Base-by-base conservation (phyloP, 2,329 filamentous ascomycete species). In the Colletotrichum tropicicola region DNA sequence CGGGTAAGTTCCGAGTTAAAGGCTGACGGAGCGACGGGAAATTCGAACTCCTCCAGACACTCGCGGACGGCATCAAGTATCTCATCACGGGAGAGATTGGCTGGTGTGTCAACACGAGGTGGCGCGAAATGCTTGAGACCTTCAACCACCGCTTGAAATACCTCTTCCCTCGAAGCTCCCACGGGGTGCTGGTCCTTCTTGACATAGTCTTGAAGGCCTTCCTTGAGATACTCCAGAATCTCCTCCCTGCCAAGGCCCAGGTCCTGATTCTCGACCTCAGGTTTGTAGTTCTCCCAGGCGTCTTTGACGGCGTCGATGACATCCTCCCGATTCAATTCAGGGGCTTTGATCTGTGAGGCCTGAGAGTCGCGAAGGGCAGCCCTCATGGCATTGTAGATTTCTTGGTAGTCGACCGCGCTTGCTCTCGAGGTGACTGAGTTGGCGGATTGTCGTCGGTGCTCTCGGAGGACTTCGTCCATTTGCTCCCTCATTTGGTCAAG, bases 211-310 rank as follows among this genome's bases (percentile, higher is more conserved):
- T 92, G 89, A 0, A 98, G 85, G 1, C 95, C 95, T 79, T 98
- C 91, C 70, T 92, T 90, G 25, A 98, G 84, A 69, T 94, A 97
- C 39, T 91, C 89, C 13, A 98, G 83, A 49, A 98, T 92, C 73
- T 98, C 95, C 12, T 98, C 93, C 5, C 93, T 87, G 75, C 97
- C 95, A 1, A 98, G 83, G 2, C 94, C 95, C 67, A 97, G 92
- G 71, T 97, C 93, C 71, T 97, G 91, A 5, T 97, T 85, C 70
- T 97, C 91, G 53, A 97, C 93, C 71, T 98, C 93, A 1, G 95
- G 95, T 78, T 97, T 97, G 79, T 97, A 97, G 57, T 90, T 92
- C 74, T 98, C 95, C 89, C 94, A 97, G 1, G 94, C 95, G 70
- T 97, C 94, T 70, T 90, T 90, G 13, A 98, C 92, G 3, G 94